Evolutionary conservation across 495 filamentous ascomycete genomes (phyloP).

Genomic region (Thermochaetoides thermophila): DNA sequence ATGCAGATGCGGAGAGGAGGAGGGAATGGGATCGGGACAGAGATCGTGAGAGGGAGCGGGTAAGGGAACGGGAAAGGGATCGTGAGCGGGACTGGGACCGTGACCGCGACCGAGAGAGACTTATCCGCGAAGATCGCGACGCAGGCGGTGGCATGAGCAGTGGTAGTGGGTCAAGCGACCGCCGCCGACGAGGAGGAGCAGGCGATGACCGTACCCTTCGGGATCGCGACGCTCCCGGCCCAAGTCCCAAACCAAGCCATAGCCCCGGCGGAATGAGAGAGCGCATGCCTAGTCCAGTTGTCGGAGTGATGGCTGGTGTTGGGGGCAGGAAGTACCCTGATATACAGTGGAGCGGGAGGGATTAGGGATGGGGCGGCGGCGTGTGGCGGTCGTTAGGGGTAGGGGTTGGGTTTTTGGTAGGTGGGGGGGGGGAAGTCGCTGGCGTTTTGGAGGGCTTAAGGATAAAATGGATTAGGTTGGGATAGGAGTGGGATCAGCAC

Average conservation of each 20-base stretch:
- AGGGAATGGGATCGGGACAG: slow-evolving; percentile 18
- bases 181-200: slow-evolving; percentile 1
- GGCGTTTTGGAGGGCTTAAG: no score
- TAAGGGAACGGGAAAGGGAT: slow-evolving; percentile 8
- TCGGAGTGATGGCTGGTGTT: slow-evolving; percentile 20
- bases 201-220: slow-evolving; percentile 1
- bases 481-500: no score
- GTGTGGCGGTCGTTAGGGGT: no score
- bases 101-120: not conserved
- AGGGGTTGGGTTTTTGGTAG: no score
- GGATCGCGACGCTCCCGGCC: no score
- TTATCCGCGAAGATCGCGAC: not conserved
- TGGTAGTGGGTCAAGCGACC: slow-evolving; percentile 1
- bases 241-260: no score
- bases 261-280: no score
- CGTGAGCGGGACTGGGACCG: slow-evolving; percentile 9
- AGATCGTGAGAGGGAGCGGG: slow-evolving; percentile 10
- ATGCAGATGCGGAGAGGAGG: slow-evolving; percentile 23
- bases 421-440: no score
- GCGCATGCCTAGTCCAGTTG: slow-evolving; percentile 16
- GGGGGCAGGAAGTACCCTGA: slow-evolving; percentile 23
- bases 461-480: no score
- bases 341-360: no score
- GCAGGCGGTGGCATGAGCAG: slow-evolving; percentile 1
- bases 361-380: no score